These are phyloP conservation scores for Macrolepiota fuliginosa DNA, from an alignment of 768 basidiomycete species.

Conservation along the genomic window DNA sequence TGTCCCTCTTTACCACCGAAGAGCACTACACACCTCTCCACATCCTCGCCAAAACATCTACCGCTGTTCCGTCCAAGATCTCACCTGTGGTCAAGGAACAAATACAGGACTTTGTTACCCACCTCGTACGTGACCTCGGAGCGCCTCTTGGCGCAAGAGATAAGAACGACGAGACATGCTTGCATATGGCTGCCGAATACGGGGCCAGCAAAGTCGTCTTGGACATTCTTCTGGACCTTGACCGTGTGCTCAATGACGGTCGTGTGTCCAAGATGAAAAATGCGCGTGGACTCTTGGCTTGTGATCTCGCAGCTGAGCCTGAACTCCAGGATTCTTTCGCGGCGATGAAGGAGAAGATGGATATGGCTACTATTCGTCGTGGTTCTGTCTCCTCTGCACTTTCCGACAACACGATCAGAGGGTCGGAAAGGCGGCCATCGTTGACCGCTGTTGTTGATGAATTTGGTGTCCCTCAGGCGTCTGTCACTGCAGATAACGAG, in stretches of 20 bases:
- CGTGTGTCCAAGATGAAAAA: constrained; percentile 61
- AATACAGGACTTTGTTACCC: constrained; percentile 46
- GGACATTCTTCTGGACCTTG: constrained; percentile 62
- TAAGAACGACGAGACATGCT: constrained; percentile 69
- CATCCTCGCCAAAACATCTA: constrained; percentile 48
- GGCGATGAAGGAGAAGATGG: constrained; percentile 9
- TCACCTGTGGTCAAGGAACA: constrained; percentile 8
- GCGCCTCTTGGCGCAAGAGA: constrained; percentile 69
- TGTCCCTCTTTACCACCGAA: constrained; percentile 62
- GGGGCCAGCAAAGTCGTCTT: constrained; percentile 65
- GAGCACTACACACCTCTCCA: constrained; percentile 70
- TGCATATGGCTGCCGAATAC: constrained; percentile 77
- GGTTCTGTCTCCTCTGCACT: constrained; percentile 10
- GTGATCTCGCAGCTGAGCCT: not conserved
- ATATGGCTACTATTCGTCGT: constrained; percentile 10
- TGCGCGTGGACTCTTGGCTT: constrained; percentile 33
- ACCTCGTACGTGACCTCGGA: constrained; percentile 67
- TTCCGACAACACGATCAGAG: constrained; percentile 7
- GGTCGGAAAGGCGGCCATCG: constrained; percentile 1
- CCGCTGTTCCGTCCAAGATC: constrained; percentile 24
- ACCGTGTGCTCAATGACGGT: constrained; percentile 38
- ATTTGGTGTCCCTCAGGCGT: not conserved
- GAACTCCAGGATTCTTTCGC: constrained; percentile 5
- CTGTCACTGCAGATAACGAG: not conserved
- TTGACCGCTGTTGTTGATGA: constrained; percentile 4